These are phyloP conservation scores for Dysphania ambrosioides DNA, from an alignment of 148 eudicot species.

Conservation along the genomic window DNA sequence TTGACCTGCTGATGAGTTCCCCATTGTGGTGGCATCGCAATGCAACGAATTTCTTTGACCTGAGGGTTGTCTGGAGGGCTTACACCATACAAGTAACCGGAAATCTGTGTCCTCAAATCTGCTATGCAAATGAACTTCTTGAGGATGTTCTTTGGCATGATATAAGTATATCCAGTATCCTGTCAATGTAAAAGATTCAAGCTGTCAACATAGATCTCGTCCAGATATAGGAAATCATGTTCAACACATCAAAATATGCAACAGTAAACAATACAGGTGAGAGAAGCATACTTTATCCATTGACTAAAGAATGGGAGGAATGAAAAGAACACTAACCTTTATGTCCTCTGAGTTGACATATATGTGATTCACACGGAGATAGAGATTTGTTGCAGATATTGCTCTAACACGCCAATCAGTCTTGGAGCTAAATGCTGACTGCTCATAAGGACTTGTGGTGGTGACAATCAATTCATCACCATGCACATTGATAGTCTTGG, in stretches of 20 bases:
- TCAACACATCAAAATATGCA: not conserved
- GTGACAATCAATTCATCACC: constrained; percentile 92
- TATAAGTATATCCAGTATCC: constrained; percentile 98
- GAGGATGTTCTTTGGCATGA: constrained; percentile 97
- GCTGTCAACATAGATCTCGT: not conserved
- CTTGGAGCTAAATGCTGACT: constrained; percentile 82
- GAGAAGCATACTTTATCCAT: not conserved
- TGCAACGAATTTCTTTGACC: constrained; percentile 95
- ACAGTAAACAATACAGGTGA: not conserved
- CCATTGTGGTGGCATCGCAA: constrained; percentile 96
- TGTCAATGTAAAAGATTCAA: constrained; percentile 27
- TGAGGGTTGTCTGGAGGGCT: constrained; percentile 99
- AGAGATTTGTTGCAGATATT: constrained; percentile 96
- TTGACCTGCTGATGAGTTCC: constrained; percentile 96
- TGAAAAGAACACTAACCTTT: constrained; percentile 50
- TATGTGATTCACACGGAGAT: constrained; percentile 96
- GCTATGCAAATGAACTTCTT: constrained; percentile 99
- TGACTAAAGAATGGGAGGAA: not conserved
- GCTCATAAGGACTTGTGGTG: constrained; percentile 97
- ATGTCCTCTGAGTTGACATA: constrained; percentile 98
- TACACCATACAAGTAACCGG: constrained; percentile 92
- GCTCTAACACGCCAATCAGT: constrained; percentile 99
- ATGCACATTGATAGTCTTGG: constrained; percentile 87
- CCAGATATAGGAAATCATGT: not conserved
- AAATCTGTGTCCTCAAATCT: constrained; percentile 90